Conservation (phyloP, 2,329 filamentous ascomycete genomes). For the Rhytidhysteron rufulum region DNA sequence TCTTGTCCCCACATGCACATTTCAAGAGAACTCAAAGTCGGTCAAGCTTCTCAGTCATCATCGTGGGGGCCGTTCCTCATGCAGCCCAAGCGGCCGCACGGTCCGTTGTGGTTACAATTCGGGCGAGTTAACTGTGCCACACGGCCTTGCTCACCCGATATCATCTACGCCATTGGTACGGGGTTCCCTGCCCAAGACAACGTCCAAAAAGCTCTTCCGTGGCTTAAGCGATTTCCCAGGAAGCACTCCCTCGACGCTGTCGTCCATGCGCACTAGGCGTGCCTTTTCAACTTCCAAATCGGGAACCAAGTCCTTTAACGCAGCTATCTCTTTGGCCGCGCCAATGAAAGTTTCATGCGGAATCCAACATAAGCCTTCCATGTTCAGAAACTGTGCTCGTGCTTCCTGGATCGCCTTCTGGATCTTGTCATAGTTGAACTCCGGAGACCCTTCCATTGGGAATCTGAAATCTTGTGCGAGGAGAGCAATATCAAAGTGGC, state of each 20-base stretch:
- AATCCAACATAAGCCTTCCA: constrained; percentile 38
- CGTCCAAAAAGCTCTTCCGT: constrained; percentile 35
- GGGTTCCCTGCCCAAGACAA: constrained; percentile 11
- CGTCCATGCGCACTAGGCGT: constrained; percentile 20
- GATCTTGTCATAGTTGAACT: constrained; percentile 34
- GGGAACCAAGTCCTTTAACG: constrained; percentile 22
- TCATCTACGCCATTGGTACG: background rate
- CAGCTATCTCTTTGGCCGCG: constrained; percentile 27
- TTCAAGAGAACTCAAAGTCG: background rate
- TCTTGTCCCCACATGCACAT: background rate
- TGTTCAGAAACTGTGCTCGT: constrained; percentile 30
- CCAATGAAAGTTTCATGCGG: constrained; percentile 23
- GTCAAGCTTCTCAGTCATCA: too few species aligned
- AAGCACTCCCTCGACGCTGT: constrained; percentile 10
- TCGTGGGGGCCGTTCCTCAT: background rate
- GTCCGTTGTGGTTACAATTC: background rate
- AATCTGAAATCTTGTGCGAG: constrained; percentile 37
- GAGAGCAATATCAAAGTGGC: constrained; percentile 34
- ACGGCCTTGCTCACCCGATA: constrained; percentile 2
- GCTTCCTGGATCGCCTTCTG: constrained; percentile 33
- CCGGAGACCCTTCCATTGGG: constrained; percentile 34
- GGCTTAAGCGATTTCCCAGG: constrained; percentile 27
- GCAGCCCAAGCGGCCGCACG: background rate
- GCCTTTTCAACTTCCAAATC: constrained; percentile 25
- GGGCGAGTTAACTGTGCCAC: background rate